phyloP scores from a whole-genome alignment of 2,329 filamentous ascomycete species.

The Fusarium dimerum region DNA sequence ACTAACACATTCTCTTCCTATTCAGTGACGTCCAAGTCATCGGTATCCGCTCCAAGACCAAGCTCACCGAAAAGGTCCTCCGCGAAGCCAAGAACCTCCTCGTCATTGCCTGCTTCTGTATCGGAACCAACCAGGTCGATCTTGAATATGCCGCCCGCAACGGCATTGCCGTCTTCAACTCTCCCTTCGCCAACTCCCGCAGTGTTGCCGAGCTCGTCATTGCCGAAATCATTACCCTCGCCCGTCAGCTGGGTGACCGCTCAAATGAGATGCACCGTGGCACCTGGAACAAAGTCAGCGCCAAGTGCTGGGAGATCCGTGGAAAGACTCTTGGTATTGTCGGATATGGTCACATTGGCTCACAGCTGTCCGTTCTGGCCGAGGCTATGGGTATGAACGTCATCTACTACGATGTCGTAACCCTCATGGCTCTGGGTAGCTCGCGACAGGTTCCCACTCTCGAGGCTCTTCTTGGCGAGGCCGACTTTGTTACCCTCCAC shows the following conservation, averaged over 20 bases:
- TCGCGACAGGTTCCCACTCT: constrained; percentile 80
- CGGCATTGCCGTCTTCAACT: constrained; percentile 98
- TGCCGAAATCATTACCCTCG: constrained; percentile 86
- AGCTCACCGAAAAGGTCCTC: constrained; percentile 82
- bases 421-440: constrained; percentile 91
- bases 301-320: constrained; percentile 95
- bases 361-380: constrained; percentile 90
- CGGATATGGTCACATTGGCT: constrained; percentile 96
- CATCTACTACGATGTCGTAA: constrained; percentile 94
- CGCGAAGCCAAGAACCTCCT: constrained; percentile 90
- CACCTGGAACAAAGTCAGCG: constrained; percentile 97
- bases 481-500: constrained; percentile 93
- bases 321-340: constrained; percentile 98
- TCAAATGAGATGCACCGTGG: constrained; percentile 93
- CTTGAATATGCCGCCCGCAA: constrained; percentile 78
- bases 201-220: constrained; percentile 97
- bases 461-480: constrained; percentile 71
- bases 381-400: constrained; percentile 98
- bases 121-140: constrained; percentile 95
- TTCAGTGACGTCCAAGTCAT: constrained; percentile 90
- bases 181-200: constrained; percentile 95
- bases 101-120: constrained; percentile 97
- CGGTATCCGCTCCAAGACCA: constrained; percentile 97
- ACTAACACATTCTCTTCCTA: constrained; percentile 12
- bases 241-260: constrained; percentile 89